Percentiles rank a stretch among this genome's conserved stretches.
Evolutionary conservation across 305 asterid species (phyloP).

Genomic region (Caryopteris hybrid): DNA sequence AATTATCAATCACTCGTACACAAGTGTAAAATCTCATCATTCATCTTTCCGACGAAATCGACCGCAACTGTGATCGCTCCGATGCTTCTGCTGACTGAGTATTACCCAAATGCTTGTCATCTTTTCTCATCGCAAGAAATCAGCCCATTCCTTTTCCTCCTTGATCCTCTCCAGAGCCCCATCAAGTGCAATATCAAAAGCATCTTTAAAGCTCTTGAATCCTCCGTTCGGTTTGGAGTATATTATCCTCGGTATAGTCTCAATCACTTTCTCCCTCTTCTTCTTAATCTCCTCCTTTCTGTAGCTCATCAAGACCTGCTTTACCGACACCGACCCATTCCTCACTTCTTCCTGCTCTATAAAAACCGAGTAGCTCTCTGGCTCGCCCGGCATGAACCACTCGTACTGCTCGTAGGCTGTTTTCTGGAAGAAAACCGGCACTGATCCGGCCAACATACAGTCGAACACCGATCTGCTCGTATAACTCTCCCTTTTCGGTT

Average conservation of each 20-base stretch:
- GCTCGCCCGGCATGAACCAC: conserved; percentile 55
- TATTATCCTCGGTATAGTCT: conserved; percentile 53
- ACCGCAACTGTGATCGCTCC: not conserved
- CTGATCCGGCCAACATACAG: conserved; percentile 66
- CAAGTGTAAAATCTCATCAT: no score
- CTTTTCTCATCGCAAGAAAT: conserved; percentile 44
- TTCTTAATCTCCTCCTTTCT: conserved; percentile 48
- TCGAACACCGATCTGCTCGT: conserved; percentile 57
- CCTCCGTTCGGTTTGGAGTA: conserved; percentile 49
- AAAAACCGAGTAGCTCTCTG: conserved; percentile 60
- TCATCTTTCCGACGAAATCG: not conserved
- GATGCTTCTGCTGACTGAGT: no score
- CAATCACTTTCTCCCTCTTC: conserved; percentile 58
- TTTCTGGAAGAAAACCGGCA: conserved; percentile 66
- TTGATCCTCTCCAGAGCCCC: conserved; percentile 59
- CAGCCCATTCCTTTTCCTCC: conserved; percentile 55
- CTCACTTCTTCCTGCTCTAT: conserved; percentile 46
- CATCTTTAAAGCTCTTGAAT: conserved; percentile 46
- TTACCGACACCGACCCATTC: conserved; percentile 41
- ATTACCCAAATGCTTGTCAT: no score
- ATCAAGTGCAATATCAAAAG: conserved; percentile 62
- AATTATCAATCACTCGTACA: no score
- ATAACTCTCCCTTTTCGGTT: conserved; percentile 59
- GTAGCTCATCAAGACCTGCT: conserved; percentile 40
- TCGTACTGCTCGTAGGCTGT: conserved; percentile 57